phyloP scores from a whole-genome alignment of 2,329 filamentous ascomycete genomes.

The Trichophyton mentagrophytes region DNA sequence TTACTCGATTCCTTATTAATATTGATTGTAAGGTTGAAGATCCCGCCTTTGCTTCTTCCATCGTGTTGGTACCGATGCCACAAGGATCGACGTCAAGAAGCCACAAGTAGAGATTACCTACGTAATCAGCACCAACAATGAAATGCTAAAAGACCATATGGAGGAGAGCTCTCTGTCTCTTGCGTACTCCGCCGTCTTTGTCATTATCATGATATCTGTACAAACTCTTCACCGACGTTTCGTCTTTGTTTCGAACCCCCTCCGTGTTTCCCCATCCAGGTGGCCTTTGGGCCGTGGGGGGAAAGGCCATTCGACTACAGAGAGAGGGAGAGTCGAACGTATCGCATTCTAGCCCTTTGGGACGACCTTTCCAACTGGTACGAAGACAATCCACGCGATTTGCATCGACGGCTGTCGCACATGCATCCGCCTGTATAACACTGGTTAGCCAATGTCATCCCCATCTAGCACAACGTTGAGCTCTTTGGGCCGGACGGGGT shows the following conservation, averaged over 20 bases:
- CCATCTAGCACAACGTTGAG: background rate
- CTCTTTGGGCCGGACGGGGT: background rate
- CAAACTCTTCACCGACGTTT: background rate
- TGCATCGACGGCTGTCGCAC: background rate
- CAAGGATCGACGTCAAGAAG: background rate
- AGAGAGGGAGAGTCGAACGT: background rate
- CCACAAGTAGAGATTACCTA: background rate
- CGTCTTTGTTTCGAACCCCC: background rate
- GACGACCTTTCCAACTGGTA: background rate
- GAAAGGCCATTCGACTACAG: background rate
- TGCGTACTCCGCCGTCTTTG: background rate
- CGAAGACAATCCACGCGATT: background rate
- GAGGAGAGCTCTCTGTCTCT: too few species aligned
- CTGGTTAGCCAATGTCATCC: conserved; percentile 1
- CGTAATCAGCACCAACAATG: background rate
- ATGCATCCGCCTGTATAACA: background rate
- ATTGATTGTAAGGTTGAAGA: background rate
- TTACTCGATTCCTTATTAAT: background rate
- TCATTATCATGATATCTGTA: background rate
- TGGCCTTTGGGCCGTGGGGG: background rate
- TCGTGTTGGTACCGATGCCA: background rate
- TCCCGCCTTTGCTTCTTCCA: background rate
- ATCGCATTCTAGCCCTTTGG: background rate
- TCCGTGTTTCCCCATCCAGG: background rate
- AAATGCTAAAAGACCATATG: background rate